phyloP scores from a whole-genome alignment of 768 basidiomycete genomes.

The Boletus pseudo-olivaceus region DNA sequence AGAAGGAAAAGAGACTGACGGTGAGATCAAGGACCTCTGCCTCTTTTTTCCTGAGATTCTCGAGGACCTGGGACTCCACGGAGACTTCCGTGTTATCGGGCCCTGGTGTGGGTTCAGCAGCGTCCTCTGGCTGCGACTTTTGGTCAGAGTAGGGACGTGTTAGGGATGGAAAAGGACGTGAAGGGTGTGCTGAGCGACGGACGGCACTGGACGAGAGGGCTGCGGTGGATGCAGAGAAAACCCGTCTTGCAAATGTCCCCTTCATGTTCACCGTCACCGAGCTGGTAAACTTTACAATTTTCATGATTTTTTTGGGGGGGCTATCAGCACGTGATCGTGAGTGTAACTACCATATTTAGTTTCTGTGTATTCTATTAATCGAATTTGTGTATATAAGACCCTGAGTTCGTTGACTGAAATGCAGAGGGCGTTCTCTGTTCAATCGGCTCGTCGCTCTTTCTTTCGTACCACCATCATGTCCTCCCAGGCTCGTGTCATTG shows the following conservation, averaged over 20 bases:
- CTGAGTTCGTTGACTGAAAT: not conserved
- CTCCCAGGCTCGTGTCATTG: slow-evolving; percentile 59
- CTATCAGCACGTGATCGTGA: slow-evolving; percentile 22
- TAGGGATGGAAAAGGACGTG: slow-evolving; percentile 18
- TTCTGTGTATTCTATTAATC: not conserved
- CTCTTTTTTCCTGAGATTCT: slow-evolving; percentile 77
- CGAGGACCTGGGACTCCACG: slow-evolving; percentile 35
- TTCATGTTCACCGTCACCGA: slow-evolving; percentile 38
- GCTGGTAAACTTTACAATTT: not conserved
- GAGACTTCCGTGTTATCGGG: slow-evolving; percentile 25
- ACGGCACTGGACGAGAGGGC: slow-evolving; percentile 50
- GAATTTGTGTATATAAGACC: slow-evolving; percentile 4
- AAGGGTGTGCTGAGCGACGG: slow-evolving; percentile 35
- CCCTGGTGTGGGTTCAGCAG: slow-evolving; percentile 15
- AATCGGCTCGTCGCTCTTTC: slow-evolving; percentile 8
- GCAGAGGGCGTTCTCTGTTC: not conserved
- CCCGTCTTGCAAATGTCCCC: slow-evolving; percentile 46
- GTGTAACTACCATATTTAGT: not conserved
- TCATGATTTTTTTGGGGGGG: not conserved
- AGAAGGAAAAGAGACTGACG: slow-evolving; percentile 42
- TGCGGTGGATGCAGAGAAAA: slow-evolving; percentile 58
- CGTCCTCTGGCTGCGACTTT: slow-evolving; percentile 28
- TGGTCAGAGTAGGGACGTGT: slow-evolving; percentile 60
- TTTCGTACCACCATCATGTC: slow-evolving; percentile 35
- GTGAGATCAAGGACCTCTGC: slow-evolving; percentile 80